Base-by-base conservation (phyloP, 805 yeast genomes). In the Maudiozyma saulgeensis region DNA sequence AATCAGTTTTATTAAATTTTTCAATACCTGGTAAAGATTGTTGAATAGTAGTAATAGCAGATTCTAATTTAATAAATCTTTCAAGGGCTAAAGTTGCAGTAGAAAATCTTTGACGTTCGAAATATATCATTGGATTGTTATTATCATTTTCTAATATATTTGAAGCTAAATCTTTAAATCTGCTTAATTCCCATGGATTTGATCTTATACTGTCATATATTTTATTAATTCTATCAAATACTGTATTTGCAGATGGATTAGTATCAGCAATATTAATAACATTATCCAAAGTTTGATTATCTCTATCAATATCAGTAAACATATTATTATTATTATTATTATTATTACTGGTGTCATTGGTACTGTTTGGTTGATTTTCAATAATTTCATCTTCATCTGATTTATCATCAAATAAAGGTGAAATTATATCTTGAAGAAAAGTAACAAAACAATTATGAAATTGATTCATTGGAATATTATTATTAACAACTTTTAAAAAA, bases 111-210 rank as follows among this genome's bases (percentile, higher is more conserved):
- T 23, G n/a, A 28, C 38, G 18, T 39, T 53, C 56, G 32, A 56
- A 56, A 39, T 28, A 23, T 2, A 41, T 25, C 15, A 13, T 19
- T 12, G 26, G 3, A 21, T 39, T 19, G 8, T 44, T 26, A 16
- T 21, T 19, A 13, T 28, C 21, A 11, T 46, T 40, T 32, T 40
- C 41, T 13, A n/a, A 6, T n/a, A 46, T 32, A 11, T 44, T n/a
- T 8, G 42, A 44, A 28, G 45, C 49, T 15, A 50, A 38, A 21
- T 53, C 37, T 25, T 51, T 39, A 35, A 55, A 55, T 48, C 48
- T 51, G 25, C 52, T 57, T 28, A 56, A 43, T 48, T 46, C 46
- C 58, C 57, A 53, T 28, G 57, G 54, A 46, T 53, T 50, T 16
- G 45, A 12, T 16, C 28, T 16, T 9, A 56, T 41, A 26, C 51